These are phyloP conservation scores for Chloromonas sp. DNA, from an alignment of 163 green algal genomes.

Conservation along the genomic window DNA sequence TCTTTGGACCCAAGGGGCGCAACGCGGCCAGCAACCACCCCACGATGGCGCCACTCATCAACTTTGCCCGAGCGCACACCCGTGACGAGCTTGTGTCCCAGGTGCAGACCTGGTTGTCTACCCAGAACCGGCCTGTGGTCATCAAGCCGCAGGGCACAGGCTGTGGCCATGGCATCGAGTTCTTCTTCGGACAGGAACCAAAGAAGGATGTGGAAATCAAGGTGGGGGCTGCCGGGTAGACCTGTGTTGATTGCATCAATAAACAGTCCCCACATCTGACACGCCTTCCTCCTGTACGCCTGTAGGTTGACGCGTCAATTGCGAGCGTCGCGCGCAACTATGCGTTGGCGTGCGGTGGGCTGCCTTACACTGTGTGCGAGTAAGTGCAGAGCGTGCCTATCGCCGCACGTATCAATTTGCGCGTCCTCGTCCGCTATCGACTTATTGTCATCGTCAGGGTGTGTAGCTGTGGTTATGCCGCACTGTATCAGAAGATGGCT, in stretches of 20 bases:
- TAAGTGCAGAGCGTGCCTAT: no score
- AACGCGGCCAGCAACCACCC: slow-evolving; percentile 3
- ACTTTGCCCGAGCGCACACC: slow-evolving; percentile 12
- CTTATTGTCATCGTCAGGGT: no score
- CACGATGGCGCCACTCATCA: slow-evolving; percentile 22
- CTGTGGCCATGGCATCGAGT: slow-evolving; percentile 35
- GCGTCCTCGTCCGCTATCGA: no score
- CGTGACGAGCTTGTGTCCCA: background rate
- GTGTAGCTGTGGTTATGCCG: no score
- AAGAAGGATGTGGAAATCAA: slow-evolving; percentile 9
- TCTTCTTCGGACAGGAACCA: slow-evolving; percentile 21
- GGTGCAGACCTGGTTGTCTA: slow-evolving; percentile 6
- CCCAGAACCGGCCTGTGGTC: slow-evolving; percentile 12
- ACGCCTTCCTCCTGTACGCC: background rate
- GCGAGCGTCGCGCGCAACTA: slow-evolving; percentile 20
- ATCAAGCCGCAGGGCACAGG: slow-evolving; percentile 33
- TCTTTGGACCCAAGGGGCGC: slow-evolving; percentile 11
- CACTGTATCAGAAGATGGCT: no score
- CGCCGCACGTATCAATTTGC: no score
- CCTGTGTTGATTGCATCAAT: background rate
- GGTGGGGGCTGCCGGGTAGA: slow-evolving; percentile 3
- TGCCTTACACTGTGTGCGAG: slow-evolving; percentile 9
- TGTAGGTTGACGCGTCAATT: slow-evolving; percentile 20
- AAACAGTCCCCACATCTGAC: background rate
- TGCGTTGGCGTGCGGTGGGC: slow-evolving; percentile 23